Evolutionary conservation across 2,329 filamentous ascomycete genomes (phyloP).

Genomic region (Cylindrodendrum hubeiense): DNA sequence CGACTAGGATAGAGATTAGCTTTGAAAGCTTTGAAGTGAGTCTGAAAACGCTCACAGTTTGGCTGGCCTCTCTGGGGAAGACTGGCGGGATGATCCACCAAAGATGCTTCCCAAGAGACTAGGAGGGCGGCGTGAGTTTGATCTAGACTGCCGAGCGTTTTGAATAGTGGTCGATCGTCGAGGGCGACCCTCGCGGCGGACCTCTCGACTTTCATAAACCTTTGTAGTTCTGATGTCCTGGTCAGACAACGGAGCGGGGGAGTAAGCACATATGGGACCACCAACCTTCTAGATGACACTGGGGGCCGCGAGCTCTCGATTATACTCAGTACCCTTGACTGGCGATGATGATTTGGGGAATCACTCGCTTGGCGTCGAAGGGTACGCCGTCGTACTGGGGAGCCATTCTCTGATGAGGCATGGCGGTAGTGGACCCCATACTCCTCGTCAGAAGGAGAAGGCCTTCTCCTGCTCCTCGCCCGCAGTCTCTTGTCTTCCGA

Average conservation of each 20-base stretch:
- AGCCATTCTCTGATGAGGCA: slow-evolving; percentile 45
- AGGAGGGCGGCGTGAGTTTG: slow-evolving; percentile 42
- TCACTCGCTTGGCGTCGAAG: slow-evolving; percentile 47
- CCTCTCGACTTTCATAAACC: slow-evolving; percentile 40
- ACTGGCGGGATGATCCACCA: slow-evolving; percentile 41
- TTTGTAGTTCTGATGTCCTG: slow-evolving; percentile 36
- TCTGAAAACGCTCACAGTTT: slow-evolving; percentile 40
- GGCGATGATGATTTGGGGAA: slow-evolving; percentile 44
- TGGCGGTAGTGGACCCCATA: slow-evolving; percentile 39
- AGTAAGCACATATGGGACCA: neutral
- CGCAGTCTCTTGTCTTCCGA: slow-evolving; percentile 39
- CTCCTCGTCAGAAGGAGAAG: slow-evolving; percentile 42
- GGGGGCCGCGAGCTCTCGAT: slow-evolving; percentile 52
- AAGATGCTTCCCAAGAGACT: slow-evolving; percentile 46
- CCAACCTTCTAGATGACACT: slow-evolving; percentile 49
- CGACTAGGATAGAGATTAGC: slow-evolving; percentile 60
- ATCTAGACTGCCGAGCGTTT: slow-evolving; percentile 38
- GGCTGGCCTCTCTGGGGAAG: slow-evolving; percentile 43
- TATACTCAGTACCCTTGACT: slow-evolving; percentile 43
- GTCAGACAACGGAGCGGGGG: neutral
- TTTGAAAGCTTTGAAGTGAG: neutral
- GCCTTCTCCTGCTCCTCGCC: slow-evolving; percentile 38
- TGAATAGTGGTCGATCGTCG: slow-evolving; percentile 33
- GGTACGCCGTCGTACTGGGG: slow-evolving; percentile 42
- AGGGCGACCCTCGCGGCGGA: slow-evolving; percentile 38